phyloP scores from a whole-genome alignment of 345 rosid species.

The Pistacia vera region DNA sequence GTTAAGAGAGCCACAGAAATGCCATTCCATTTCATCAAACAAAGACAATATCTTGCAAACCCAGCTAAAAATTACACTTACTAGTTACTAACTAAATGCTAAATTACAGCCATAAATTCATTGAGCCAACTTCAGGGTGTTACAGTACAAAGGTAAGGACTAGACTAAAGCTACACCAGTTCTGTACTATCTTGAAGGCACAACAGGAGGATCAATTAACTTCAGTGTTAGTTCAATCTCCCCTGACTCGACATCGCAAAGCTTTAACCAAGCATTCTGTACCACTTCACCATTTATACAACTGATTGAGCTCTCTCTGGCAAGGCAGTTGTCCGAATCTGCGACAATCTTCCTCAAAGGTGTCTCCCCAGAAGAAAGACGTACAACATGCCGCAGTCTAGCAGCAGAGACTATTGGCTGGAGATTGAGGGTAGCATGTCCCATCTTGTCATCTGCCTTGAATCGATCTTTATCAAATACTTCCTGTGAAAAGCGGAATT shows the following conservation, averaged over 20 bases:
- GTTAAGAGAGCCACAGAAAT: too few relatives aligned
- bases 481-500: slow-evolving; percentile 54
- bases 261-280: slow-evolving; percentile 87
- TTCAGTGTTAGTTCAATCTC: slow-evolving; percentile 86
- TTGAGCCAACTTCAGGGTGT: not conserved
- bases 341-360: slow-evolving; percentile 80
- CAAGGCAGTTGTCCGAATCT: slow-evolving; percentile 74
- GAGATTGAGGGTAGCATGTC: slow-evolving; percentile 79
- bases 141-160: not conserved
- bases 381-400: slow-evolving; percentile 70
- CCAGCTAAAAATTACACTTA: slow-evolving; percentile 11
- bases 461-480: slow-evolving; percentile 95
- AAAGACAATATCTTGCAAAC: slow-evolving; percentile 7
- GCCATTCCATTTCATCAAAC: not conserved
- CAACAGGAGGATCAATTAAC: slow-evolving; percentile 48
- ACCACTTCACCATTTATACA: slow-evolving; percentile 79
- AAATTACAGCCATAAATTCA: slow-evolving; percentile 6
- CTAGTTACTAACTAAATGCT: not conserved
- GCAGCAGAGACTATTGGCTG: slow-evolving; percentile 87
- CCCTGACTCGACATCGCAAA: slow-evolving; percentile 84
- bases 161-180: not conserved
- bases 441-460: slow-evolving; percentile 99
- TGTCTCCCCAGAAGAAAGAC: slow-evolving; percentile 70
- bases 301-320: slow-evolving; percentile 78
- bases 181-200: slow-evolving; percentile 25